Base-by-base conservation (phyloP, 441 rosid species). In the Populus hybrid region DNA sequence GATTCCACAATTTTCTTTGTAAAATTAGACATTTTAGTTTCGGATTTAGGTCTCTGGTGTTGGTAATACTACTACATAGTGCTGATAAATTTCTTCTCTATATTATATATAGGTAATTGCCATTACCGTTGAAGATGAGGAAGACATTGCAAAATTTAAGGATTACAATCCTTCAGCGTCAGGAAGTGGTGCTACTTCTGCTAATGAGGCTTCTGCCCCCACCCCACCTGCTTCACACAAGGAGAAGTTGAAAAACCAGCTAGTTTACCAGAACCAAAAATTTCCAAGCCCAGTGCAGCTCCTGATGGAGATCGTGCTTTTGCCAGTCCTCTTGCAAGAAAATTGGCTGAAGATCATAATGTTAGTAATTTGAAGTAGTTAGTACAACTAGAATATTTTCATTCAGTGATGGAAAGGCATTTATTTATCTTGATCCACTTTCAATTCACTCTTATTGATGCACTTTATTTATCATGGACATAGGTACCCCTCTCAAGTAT, bases 41-140 rank as follows among this genome's bases (percentile, higher is more conserved):
- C 3, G 66, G 63, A 24, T 79, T 78, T 71, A 9, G 40, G 30
- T 30, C n/a, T 16, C 42, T 67, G 12, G 73, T 73, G 7, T 50
- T 74, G 65, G 40, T 76, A 34, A 72, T 46, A 26, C 19, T 68
- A 18, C n/a, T 5, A 16, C 59, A 6, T 59, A 32, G 24, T 71
- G 21, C 40, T 36, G 6, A 61, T 53, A 65, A 57, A 32, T 57
- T 67, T 8, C 79, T 64, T 72, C 79, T 76, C 77, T 57, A 73
- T 72, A 26, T 78, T 63, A 71, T 72, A 26, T 78, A 63, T 79
- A 95, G 98, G 83, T 91, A 57, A 95, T 95, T 82, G 97, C 95
- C 74, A 82, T 95, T 79, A 94, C 97, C 50, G 97, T 94, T 61
- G 98, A 95, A 84, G 99, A 95, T 10, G 97, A 91, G 87, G 95